phyloP scores from a whole-genome alignment of 1,284 basidiomycete species.

The Afroboletus lepidellus region DNA sequence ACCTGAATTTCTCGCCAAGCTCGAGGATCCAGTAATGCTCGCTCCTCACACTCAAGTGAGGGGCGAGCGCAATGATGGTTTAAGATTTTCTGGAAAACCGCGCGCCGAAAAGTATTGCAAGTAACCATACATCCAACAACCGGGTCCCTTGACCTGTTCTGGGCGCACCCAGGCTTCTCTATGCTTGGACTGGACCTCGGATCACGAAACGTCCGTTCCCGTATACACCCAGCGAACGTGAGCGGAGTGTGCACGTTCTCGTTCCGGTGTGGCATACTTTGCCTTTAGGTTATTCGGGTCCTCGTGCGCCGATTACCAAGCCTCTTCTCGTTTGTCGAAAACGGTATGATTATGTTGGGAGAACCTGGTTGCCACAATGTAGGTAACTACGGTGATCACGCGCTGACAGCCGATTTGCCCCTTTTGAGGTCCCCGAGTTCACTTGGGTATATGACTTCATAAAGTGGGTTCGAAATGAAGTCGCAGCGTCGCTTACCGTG shows the following conservation, averaged over 20 bases:
- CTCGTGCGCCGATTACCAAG: background rate
- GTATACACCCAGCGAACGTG: background rate
- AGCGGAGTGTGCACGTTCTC: slow-evolving; percentile 1
- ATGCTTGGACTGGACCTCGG: background rate
- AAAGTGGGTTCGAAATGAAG: background rate
- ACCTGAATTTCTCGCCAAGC: too few relatives aligned
- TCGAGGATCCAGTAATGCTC: background rate
- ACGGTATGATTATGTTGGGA: background rate
- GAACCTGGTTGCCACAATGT: slow-evolving; percentile 16
- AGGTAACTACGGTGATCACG: slow-evolving; percentile 13
- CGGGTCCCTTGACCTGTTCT: background rate
- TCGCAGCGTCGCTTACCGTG: background rate
- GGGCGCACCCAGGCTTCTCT: background rate
- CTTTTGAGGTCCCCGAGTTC: background rate
- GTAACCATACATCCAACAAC: background rate
- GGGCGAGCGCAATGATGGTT: too few relatives aligned
- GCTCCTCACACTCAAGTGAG: background rate
- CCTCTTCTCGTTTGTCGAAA: background rate
- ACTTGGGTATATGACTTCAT: background rate
- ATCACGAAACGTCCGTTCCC: background rate
- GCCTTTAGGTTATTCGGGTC: background rate
- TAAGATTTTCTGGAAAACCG: too few relatives aligned
- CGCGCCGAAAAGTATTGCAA: background rate
- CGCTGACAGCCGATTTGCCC: background rate
- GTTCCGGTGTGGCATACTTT: background rate